Conservation (phyloP, 129 eudicot species). For the Mikania micrantha region DNA sequence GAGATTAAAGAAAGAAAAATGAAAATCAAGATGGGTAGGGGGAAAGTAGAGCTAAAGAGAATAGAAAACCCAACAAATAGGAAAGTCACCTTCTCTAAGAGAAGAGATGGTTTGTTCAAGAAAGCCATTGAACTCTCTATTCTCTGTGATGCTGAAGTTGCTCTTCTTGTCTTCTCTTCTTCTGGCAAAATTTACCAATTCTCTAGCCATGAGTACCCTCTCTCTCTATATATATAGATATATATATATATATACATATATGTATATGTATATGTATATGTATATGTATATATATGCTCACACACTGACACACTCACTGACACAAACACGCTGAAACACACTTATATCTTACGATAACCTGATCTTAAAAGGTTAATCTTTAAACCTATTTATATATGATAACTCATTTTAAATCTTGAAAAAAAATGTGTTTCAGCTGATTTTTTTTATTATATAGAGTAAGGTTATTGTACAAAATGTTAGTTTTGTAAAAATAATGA, state of each 20-base stretch:
- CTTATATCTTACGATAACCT: no score
- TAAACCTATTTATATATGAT: no score
- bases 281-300: no score
- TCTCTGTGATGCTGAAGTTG: slow-evolving; percentile 67
- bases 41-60: slow-evolving; percentile 71
- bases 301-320: no score
- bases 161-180: slow-evolving; percentile 57
- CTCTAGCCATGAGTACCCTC: slow-evolving; percentile 47
- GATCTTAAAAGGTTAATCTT: no score
- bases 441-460: no score
- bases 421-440: no score
- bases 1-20: slow-evolving; percentile 9
- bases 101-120: slow-evolving; percentile 66
- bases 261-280: not conserved
- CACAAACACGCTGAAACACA: no score
- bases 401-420: no score
- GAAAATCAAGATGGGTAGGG: slow-evolving; percentile 50
- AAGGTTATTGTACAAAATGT: no score
- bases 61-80: slow-evolving; percentile 66
- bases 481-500: no score
- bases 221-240: not conserved
- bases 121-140: slow-evolving; percentile 64
- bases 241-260: no score
- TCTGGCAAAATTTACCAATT: slow-evolving; percentile 52
- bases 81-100: slow-evolving; percentile 71